Evolutionary conservation across 2,329 filamentous ascomycete genomes (phyloP).

Genomic region (Aspergillus chevalieri): DNA sequence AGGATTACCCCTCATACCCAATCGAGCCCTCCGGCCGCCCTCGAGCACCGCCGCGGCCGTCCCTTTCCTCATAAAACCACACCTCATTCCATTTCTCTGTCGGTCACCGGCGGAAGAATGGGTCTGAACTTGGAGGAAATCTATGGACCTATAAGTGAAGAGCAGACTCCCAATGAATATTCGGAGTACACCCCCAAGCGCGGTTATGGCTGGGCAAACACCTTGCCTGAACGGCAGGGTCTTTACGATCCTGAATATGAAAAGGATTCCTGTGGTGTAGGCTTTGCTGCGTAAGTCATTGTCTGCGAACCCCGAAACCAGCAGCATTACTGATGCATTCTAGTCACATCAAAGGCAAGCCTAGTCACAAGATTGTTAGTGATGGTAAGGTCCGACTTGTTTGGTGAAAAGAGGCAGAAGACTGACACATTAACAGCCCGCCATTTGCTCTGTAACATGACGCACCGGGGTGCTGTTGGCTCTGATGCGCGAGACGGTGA

Average conservation of each 20-base stretch:
- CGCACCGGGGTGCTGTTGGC: slow-evolving; percentile 94
- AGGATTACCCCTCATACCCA: slow-evolving; percentile 7
- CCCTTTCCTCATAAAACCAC: slow-evolving; percentile 9
- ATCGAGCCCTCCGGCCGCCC: slow-evolving; percentile 4
- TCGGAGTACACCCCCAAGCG: slow-evolving; percentile 50
- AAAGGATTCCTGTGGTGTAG: slow-evolving; percentile 99
- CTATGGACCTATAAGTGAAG: slow-evolving; percentile 42
- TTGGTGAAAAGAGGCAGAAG: not conserved
- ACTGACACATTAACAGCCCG: slow-evolving; percentile 52
- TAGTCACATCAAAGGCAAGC: slow-evolving; percentile 93
- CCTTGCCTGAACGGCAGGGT: slow-evolving; percentile 95
- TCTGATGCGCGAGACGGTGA: slow-evolving; percentile 97
- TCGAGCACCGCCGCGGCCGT: slow-evolving; percentile 6
- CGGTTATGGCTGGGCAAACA: slow-evolving; percentile 88
- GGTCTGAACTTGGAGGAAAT: slow-evolving; percentile 45
- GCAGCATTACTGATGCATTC: not conserved
- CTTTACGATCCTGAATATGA: slow-evolving; percentile 93
- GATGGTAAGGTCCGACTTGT: slow-evolving; percentile 65
- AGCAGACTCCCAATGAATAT: slow-evolving; percentile 40
- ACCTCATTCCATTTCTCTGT: slow-evolving; percentile 31
- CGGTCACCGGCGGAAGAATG: slow-evolving; percentile 44
- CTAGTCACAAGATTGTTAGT: slow-evolving; percentile 97
- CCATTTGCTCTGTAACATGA: slow-evolving; percentile 98
- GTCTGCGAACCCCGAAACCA: not conserved
- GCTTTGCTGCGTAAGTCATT: slow-evolving; percentile 81